Percentiles rank a stretch among this genome's conserved stretches.
phyloP scores from a whole-genome alignment of 176 grass and related monocot genomes.

The Metroxylon sagu region DNA sequence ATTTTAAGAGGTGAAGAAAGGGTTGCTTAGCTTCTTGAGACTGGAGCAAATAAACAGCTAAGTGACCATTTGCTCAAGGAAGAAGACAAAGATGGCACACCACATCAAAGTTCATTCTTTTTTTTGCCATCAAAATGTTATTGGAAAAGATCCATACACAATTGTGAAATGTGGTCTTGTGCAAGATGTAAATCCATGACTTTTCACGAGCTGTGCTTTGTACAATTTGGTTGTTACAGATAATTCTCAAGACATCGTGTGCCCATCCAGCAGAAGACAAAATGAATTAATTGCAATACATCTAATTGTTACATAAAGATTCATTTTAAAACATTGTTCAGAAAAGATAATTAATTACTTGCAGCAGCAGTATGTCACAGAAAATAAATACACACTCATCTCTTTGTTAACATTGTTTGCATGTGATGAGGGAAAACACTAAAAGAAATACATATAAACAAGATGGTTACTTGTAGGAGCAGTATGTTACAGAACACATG shows the following conservation, averaged over 20 bases:
- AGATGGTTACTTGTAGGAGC: no score
- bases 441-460: no score
- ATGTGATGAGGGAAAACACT: no score
- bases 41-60: constrained; percentile 42
- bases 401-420: no score
- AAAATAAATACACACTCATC: no score
- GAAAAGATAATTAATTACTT: no score
- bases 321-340: no score
- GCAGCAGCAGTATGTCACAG: no score
- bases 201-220: not conserved
- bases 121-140: constrained; percentile 41
- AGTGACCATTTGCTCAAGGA: constrained; percentile 39
- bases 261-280: constrained; percentile 6
- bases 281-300: no score
- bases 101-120: not conserved
- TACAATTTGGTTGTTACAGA: constrained; percentile 23
- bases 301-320: no score
- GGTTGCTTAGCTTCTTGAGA: constrained; percentile 65
- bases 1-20: constrained; percentile 57
- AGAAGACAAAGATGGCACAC: constrained; percentile 26
- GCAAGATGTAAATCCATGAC: constrained; percentile 56
- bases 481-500: no score
- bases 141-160: constrained; percentile 56
- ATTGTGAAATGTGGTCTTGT: constrained; percentile 85
- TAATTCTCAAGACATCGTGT: constrained; percentile 82